Percentiles rank a stretch among this genome's conserved stretches.
phyloP scores from a whole-genome alignment of 768 basidiomycete genomes.

The Hygrocybe punicea region DNA sequence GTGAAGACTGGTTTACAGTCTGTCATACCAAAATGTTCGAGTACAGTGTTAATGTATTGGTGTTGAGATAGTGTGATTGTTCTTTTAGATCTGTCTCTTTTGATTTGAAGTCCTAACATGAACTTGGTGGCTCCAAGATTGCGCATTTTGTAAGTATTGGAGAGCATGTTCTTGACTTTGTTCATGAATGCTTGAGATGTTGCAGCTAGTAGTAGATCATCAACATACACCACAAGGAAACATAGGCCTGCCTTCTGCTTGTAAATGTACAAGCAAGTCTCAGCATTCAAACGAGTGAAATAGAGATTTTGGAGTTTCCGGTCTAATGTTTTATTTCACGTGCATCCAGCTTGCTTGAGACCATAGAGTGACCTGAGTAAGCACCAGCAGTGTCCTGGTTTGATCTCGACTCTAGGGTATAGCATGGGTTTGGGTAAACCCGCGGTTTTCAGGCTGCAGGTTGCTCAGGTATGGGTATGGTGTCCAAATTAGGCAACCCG shows the following conservation, averaged over 20 bases:
- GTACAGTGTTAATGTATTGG: constrained; percentile 23
- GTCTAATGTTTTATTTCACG: constrained; percentile 25
- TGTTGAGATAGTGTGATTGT: constrained; percentile 27
- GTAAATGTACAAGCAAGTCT: constrained; percentile 24
- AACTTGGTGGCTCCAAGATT: constrained; percentile 26
- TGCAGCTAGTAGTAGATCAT: constrained; percentile 19
- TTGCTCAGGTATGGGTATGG: too few relatives aligned
- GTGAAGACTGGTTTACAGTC: constrained; percentile 31
- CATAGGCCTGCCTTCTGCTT: constrained; percentile 12
- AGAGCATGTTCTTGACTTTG: not conserved
- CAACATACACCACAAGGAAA: constrained; percentile 31
- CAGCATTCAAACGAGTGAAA: constrained; percentile 21
- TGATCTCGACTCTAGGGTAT: too few relatives aligned
- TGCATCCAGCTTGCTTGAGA: constrained; percentile 30
- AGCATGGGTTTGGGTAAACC: too few relatives aligned
- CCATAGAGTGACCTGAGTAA: constrained; percentile 32
- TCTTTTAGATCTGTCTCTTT: constrained; percentile 12
- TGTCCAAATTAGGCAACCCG: too few relatives aligned
- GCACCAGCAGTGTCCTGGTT: not conserved
- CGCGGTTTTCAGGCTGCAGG: too few relatives aligned
- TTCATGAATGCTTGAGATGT: constrained; percentile 11
- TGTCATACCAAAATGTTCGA: constrained; percentile 25
- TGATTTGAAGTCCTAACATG: constrained; percentile 33
- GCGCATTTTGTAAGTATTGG: constrained; percentile 7
- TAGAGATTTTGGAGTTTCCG: constrained; percentile 16